A percentile compares a stretch with the other conserved stretches of the same genome.
Conservation (phyloP, 2,329 filamentous ascomycete genomes). For the Paecilomyces formosus region DNA sequence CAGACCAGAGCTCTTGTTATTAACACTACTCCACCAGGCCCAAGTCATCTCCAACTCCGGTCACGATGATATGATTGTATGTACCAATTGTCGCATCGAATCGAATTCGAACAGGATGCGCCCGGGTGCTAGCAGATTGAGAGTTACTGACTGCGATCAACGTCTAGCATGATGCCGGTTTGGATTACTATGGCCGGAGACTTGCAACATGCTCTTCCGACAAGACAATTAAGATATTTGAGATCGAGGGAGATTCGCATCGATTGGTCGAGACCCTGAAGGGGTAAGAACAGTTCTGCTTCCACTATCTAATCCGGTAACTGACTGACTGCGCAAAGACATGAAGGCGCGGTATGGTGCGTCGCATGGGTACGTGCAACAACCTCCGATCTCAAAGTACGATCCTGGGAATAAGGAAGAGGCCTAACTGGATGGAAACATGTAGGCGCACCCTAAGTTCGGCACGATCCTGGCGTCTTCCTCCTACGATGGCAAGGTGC, state of each 20-base stretch:
- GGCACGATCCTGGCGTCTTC: conserved; percentile 95
- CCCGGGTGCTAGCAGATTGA: neutral
- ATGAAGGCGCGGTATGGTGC: conserved; percentile 97
- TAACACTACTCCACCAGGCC: conserved; percentile 40
- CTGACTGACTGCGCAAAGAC: conserved; percentile 46
- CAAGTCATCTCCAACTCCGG: conserved; percentile 78
- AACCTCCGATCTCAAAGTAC: neutral
- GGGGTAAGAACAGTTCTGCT: conserved; percentile 51
- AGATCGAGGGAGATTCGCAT: conserved; percentile 90
- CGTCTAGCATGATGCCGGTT: conserved; percentile 82
- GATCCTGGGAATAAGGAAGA: conserved; percentile 5
- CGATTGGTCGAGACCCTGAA: conserved; percentile 86
- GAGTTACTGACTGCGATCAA: conserved; percentile 2
- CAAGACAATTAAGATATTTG: conserved; percentile 98
- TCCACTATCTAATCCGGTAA: neutral
- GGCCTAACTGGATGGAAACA: neutral
- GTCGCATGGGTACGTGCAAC: conserved; percentile 66
- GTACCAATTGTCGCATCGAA: conserved; percentile 31
- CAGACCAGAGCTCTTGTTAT: neutral
- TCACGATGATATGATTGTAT: conserved; percentile 99
- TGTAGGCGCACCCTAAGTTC: conserved; percentile 84
- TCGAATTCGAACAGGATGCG: neutral
- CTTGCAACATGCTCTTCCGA: conserved; percentile 97
- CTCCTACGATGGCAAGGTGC: conserved; percentile 94
- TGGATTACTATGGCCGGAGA: conserved; percentile 96